Conservation (phyloP, 345 rosid genomes). For the Eucalyptus sideroxylon region DNA sequence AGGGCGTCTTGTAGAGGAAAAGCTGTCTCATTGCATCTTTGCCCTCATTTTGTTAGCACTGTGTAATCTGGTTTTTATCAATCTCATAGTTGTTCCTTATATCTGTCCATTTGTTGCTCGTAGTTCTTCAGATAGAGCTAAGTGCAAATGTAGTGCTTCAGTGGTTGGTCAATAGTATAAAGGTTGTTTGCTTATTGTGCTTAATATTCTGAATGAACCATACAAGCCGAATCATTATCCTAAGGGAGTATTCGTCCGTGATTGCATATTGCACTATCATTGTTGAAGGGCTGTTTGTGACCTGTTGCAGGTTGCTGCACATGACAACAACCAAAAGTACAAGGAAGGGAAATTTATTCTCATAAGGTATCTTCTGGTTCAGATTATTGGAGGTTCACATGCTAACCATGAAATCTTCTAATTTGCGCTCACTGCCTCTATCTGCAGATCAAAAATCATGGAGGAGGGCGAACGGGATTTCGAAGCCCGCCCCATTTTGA, state of each 20-base stretch:
- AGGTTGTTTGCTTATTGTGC: not conserved
- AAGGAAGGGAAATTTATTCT: conserved; percentile 37
- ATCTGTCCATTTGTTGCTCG: not conserved
- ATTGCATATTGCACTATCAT: not conserved
- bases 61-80: not conserved
- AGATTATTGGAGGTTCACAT: not conserved
- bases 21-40: not conserved
- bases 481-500: not conserved
- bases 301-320: conserved; percentile 14
- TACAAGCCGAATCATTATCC: not conserved
- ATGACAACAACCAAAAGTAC: conserved; percentile 20
- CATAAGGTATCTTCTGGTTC: conserved; percentile 7
- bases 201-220: not conserved
- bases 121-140: not conserved
- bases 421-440: not conserved
- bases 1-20: not conserved
- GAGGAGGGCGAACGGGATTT: conserved; percentile 10
- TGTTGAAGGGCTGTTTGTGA: not conserved
- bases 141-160: not conserved
- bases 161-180: not conserved
- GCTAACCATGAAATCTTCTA: not conserved
- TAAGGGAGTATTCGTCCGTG: too few relatives aligned
- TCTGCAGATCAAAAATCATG: conserved; percentile 22
- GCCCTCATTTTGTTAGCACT: not conserved
- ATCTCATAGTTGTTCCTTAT: not conserved